Percentiles rank a stretch among this genome's conserved stretches.
phyloP scores from a whole-genome alignment of 106 monocot species.

The Allium cepa region DNA sequence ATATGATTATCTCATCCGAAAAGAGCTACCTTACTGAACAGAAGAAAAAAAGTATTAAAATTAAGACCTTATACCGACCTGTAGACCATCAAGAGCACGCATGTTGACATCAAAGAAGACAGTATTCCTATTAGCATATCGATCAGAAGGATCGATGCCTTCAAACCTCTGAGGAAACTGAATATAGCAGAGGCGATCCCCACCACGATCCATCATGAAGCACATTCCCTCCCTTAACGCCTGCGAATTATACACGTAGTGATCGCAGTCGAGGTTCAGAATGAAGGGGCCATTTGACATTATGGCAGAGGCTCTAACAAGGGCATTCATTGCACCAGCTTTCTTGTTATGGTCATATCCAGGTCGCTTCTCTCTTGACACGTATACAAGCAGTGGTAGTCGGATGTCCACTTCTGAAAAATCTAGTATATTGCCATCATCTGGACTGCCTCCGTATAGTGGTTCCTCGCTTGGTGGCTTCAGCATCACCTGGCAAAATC shows the following conservation, averaged over 20 bases:
- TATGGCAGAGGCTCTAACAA: constrained; percentile 89
- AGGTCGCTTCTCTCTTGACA: constrained; percentile 89
- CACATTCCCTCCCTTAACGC: constrained; percentile 97
- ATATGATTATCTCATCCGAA: no score
- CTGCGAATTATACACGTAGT: constrained; percentile 96
- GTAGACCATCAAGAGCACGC: constrained; percentile 74
- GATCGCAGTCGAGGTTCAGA: constrained; percentile 96
- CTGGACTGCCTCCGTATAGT: constrained; percentile 38
- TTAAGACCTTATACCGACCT: background rate
- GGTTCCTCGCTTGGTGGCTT: constrained; percentile 81
- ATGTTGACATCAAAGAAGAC: constrained; percentile 84
- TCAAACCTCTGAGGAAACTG: constrained; percentile 82
- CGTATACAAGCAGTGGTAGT: constrained; percentile 80
- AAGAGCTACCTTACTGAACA: background rate
- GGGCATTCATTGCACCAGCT: constrained; percentile 96
- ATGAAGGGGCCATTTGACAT: constrained; percentile 98
- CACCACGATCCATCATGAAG: constrained; percentile 90
- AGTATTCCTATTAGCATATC: constrained; percentile 81
- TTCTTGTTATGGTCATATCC: constrained; percentile 99
- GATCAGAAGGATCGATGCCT: constrained; percentile 78
- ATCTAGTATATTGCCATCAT: constrained; percentile 42
- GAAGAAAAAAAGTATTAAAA: background rate
- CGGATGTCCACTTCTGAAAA: constrained; percentile 73
- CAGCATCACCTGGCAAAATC: constrained; percentile 61
- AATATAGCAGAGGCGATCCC: constrained; percentile 69